These are phyloP conservation scores for Monosporascus sp. DNA, from an alignment of 2,329 filamentous ascomycete genomes.

Conservation along the genomic window DNA sequence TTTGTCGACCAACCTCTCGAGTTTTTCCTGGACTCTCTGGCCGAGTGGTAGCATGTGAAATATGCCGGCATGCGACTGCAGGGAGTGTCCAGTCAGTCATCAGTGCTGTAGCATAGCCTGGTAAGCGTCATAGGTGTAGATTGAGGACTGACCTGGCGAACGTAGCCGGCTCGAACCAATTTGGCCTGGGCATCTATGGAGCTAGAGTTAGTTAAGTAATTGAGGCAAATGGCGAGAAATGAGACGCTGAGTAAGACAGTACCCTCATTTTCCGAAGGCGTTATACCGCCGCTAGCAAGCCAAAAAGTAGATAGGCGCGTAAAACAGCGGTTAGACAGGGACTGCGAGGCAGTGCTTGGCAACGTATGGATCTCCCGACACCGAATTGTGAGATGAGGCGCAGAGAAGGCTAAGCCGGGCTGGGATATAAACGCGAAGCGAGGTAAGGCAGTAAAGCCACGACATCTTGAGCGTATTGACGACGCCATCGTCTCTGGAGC, in stretches of 20 bases:
- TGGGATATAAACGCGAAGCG: not conserved
- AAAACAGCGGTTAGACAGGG: slow-evolving; percentile 1
- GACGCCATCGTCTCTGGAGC: not conserved
- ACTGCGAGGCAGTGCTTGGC: not conserved
- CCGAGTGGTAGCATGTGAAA: slow-evolving; percentile 91
- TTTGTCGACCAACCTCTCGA: slow-evolving; percentile 79
- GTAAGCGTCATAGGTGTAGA: not conserved
- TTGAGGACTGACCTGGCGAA: slow-evolving; percentile 55
- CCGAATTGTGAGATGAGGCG: not conserved
- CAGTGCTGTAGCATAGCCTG: too few relatives aligned
- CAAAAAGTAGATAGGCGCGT: slow-evolving; percentile 66
- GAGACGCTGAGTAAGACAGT: slow-evolving; percentile 8
- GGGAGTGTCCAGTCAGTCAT: too few relatives aligned
- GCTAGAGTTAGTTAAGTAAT: slow-evolving; percentile 6
- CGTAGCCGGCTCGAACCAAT: slow-evolving; percentile 64
- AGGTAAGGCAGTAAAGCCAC: not conserved
- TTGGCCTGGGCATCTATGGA: slow-evolving; percentile 59
- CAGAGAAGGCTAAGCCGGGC: not conserved
- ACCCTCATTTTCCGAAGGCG: slow-evolving; percentile 51
- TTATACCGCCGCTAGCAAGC: slow-evolving; percentile 68
- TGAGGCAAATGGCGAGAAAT: not conserved
- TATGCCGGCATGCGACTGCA: slow-evolving; percentile 73
- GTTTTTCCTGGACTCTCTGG: slow-evolving; percentile 78
- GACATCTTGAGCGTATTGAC: not conserved
- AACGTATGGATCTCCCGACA: not conserved